phyloP scores from a whole-genome alignment of 2,329 filamentous ascomycete genomes.

The Remersonia thermophila region DNA sequence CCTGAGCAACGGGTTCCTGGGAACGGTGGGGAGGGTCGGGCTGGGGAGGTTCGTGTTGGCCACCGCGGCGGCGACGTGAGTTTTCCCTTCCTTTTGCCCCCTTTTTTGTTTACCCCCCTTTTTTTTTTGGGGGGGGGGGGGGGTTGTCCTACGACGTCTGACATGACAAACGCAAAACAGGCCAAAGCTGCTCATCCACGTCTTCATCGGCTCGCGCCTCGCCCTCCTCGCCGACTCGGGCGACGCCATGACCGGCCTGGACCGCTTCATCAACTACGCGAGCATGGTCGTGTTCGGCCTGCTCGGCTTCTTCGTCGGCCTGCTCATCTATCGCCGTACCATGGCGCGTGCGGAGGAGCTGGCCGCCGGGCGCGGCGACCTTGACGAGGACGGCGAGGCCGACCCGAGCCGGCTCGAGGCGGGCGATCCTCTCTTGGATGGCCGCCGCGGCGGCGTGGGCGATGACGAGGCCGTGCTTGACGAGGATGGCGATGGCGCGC shows the following conservation, averaged over 20 bases:
- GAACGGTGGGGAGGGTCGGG: constrained; percentile 80
- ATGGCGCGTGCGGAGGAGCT: constrained; percentile 51
- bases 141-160: not conserved
- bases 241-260: constrained; percentile 66
- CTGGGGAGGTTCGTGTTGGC: constrained; percentile 66
- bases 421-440: constrained; percentile 7
- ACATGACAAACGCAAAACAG: constrained; percentile 21
- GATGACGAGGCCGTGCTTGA: too few species aligned
- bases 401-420: constrained; percentile 12
- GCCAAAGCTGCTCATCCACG: constrained; percentile 81
- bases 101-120: too few species aligned
- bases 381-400: constrained; percentile 16
- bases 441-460: too few species aligned
- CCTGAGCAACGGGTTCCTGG: constrained; percentile 84
- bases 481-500: constrained; percentile 34
- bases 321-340: constrained; percentile 68
- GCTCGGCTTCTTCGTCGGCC: constrained; percentile 65
- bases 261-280: constrained; percentile 72
- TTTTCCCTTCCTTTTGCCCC: constrained; percentile 2
- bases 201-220: constrained; percentile 81
- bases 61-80: constrained; percentile 59
- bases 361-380: constrained; percentile 21
- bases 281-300: constrained; percentile 62
- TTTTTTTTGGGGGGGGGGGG: too few species aligned
- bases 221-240: constrained; percentile 72